phyloP scores from a whole-genome alignment of 768 basidiomycete species.

The Pleurotus citrinopileatus region DNA sequence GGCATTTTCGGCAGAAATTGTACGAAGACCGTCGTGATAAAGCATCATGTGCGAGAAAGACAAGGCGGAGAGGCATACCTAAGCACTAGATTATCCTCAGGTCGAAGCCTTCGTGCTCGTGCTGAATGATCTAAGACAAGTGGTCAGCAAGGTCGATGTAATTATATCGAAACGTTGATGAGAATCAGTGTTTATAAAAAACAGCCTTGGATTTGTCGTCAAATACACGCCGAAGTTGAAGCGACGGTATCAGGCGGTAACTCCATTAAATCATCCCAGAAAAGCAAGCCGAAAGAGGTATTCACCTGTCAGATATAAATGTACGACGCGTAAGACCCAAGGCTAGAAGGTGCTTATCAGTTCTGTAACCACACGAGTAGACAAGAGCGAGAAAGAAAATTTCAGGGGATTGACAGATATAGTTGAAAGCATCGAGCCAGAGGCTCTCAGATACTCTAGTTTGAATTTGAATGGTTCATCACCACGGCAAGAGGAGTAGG shows the following conservation, averaged over 20 bases:
- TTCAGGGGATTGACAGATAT: constrained; percentile 63
- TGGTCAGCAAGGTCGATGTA: not conserved
- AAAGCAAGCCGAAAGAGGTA: constrained; percentile 18
- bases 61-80: constrained; percentile 5
- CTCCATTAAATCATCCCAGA: constrained; percentile 67
- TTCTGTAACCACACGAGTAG: constrained; percentile 4
- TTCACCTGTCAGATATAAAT: constrained; percentile 27
- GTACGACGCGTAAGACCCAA: not conserved
- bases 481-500: constrained; percentile 11
- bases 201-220: constrained; percentile 86
- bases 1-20: constrained; percentile 79
- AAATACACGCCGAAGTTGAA: constrained; percentile 31
- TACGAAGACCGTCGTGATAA: constrained; percentile 96
- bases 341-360: not conserved
- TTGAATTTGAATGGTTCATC: constrained; percentile 76
- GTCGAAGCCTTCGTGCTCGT: too few species aligned
- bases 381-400: constrained; percentile 8
- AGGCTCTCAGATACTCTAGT: constrained; percentile 91
- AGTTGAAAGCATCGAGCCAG: constrained; percentile 67
- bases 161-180: constrained; percentile 1
- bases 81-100: too few species aligned
- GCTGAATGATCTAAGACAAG: too few species aligned
- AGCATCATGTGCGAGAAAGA: constrained; percentile 61
- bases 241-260: constrained; percentile 77
- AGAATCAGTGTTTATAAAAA: constrained; percentile 58